A percentile compares a stretch with the other conserved stretches of the same genome.
Evolutionary conservation across 1,284 basidiomycete species (phyloP).

Genomic region (Mixia osmundae): DNA sequence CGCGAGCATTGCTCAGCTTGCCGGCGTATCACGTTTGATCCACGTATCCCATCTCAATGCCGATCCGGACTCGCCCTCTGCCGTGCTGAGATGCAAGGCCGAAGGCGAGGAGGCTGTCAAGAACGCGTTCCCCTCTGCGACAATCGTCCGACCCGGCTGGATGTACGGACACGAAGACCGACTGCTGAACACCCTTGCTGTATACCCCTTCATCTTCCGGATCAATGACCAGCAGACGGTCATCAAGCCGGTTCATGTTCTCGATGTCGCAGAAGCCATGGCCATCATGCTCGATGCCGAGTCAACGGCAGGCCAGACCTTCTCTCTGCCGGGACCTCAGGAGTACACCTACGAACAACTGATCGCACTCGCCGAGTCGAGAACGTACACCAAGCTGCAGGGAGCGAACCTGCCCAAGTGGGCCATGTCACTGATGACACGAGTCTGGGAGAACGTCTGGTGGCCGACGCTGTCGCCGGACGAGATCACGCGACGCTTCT

Average conservation of each 20-base stretch:
- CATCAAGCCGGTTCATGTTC: slow-evolving; percentile 73
- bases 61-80: slow-evolving; percentile 46
- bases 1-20: slow-evolving; percentile 51
- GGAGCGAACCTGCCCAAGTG: slow-evolving; percentile 54
- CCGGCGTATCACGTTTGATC: slow-evolving; percentile 62
- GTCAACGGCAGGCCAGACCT: slow-evolving; percentile 36
- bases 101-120: slow-evolving; percentile 74
- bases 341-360: slow-evolving; percentile 67
- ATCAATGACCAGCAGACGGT: slow-evolving; percentile 69
- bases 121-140: slow-evolving; percentile 61
- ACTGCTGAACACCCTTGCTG: slow-evolving; percentile 76
- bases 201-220: slow-evolving; percentile 84
- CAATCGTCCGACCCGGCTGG: slow-evolving; percentile 61
- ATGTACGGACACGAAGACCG: slow-evolving; percentile 92
- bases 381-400: slow-evolving; percentile 47
- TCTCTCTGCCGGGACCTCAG: slow-evolving; percentile 72
- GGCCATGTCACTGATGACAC: slow-evolving; percentile 41
- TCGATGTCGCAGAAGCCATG: slow-evolving; percentile 84
- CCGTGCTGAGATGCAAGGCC: slow-evolving; percentile 71
- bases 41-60: slow-evolving; percentile 95
- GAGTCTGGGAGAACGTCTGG: slow-evolving; percentile 50
- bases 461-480: slow-evolving; percentile 84
- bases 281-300: slow-evolving; percentile 45
- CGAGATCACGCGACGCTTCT: slow-evolving; percentile 66
- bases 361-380: slow-evolving; percentile 49